Conservation (phyloP, 2,329 filamentous ascomycete species). For the Talaromyces sp. region DNA sequence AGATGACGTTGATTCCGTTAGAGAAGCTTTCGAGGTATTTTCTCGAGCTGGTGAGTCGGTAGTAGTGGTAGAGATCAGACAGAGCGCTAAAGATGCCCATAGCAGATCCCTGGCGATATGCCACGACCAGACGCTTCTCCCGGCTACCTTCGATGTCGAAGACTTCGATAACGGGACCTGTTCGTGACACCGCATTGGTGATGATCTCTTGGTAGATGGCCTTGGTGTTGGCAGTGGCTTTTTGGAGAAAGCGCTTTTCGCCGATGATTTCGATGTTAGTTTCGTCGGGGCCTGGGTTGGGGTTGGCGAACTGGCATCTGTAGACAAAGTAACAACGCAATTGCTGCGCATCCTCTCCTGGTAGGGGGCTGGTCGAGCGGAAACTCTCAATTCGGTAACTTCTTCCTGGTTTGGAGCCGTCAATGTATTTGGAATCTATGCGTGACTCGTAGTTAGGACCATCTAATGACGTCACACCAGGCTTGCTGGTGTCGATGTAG, state of each 20-base stretch:
- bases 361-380: slow-evolving; percentile 79
- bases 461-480: slow-evolving; percentile 69
- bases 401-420: slow-evolving; percentile 66
- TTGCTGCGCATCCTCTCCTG: slow-evolving; percentile 70
- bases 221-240: slow-evolving; percentile 93
- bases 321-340: slow-evolving; percentile 99
- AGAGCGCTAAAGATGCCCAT: slow-evolving; percentile 91
- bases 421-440: slow-evolving; percentile 92
- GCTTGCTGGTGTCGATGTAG: slow-evolving; percentile 96
- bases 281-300: slow-evolving; percentile 70
- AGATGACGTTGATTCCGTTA: slow-evolving; percentile 96
- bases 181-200: slow-evolving; percentile 74
- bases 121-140: slow-evolving; percentile 91
- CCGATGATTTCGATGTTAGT: slow-evolving; percentile 87
- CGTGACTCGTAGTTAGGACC: slow-evolving; percentile 92
- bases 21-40: slow-evolving; percentile 99
- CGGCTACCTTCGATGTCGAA: slow-evolving; percentile 89
- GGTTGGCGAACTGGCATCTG: slow-evolving; percentile 83
- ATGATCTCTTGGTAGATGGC: slow-evolving; percentile 94
- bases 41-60: slow-evolving; percentile 88
- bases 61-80: slow-evolving; percentile 97
- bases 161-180: slow-evolving; percentile 94
- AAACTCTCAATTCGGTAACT: slow-evolving; percentile 96
- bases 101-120: slow-evolving; percentile 89
- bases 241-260: slow-evolving; percentile 89